phyloP scores from a whole-genome alignment of 1,284 basidiomycete species.

The Pascua sp. region DNA sequence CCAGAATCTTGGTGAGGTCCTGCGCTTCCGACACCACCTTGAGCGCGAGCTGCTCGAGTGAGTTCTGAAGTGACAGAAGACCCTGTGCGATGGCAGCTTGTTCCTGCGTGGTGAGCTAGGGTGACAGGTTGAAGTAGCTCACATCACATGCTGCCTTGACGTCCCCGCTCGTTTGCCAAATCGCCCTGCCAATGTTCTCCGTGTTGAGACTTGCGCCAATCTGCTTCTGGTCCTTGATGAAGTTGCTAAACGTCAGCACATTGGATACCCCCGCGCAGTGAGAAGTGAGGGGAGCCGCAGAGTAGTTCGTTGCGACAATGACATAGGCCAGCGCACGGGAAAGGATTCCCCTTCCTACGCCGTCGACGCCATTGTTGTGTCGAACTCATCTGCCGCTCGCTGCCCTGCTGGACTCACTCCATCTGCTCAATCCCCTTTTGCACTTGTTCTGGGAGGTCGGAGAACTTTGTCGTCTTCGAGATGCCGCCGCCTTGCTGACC shows the following conservation, averaged over 20 bases:
- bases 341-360: background rate
- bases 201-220: constrained; percentile 29
- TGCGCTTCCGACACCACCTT: constrained; percentile 31
- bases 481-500: background rate
- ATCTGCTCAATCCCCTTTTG: constrained; percentile 43
- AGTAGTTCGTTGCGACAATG: too few species aligned
- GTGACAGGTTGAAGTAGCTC: constrained; percentile 2
- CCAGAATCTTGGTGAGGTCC: constrained; percentile 36
- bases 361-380: too few species aligned
- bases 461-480: constrained; percentile 38
- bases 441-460: constrained; percentile 35
- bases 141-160: constrained; percentile 40
- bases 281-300: too few species aligned
- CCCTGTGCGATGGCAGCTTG: constrained; percentile 34
- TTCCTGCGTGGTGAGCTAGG: constrained; percentile 23
- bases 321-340: too few species aligned
- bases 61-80: constrained; percentile 26
- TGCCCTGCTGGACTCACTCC: constrained; percentile 27
- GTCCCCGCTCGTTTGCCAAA: constrained; percentile 49
- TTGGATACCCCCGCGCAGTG: too few species aligned
- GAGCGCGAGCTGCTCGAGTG: constrained; percentile 27
- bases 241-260: constrained; percentile 18
- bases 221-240: constrained; percentile 39
- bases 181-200: constrained; percentile 35
- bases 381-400: too few species aligned